Evolutionary conservation across 176 grass and related monocot species (phyloP), one percentile per base, ranked within the genome.

Genomic region (Musa acuminata): DNA sequence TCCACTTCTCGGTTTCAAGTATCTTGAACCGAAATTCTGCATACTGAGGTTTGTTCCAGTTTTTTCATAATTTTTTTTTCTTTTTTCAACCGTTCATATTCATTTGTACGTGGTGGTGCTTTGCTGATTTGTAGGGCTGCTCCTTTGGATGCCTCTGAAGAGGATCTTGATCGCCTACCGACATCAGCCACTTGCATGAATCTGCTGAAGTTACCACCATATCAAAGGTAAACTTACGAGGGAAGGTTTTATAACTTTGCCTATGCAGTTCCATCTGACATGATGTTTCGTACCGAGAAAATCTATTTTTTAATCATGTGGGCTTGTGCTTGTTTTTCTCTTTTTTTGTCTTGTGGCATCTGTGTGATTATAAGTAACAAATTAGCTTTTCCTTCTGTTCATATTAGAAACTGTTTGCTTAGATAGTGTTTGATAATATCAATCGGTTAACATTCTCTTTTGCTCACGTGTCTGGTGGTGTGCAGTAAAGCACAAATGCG

Each of bases 181-280:
- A 99, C 95, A 8, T 91, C 95, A 19, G 90, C 95, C 54, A 99
- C 95, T 21, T 99, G 95, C 90, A 91, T 99, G 95, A 99, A 99
- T 75, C 90, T 99, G 75, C 76, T 99, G 24, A 99, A 99, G 82
- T 87, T 99, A n/a, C 95, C 95, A 53, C 95, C 90, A 20, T 99
- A 99, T 83, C 91, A 55, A 85, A 91, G 72, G 95, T 98, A 64
- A 65, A 76, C 80, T 19, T 55, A 64, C 8, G 55, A 60, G 13
- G 43, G 13, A 13, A 60, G 9, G 48, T 60, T 62, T 49, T 16
- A 29, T 11, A 23, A 35, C 3, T 17, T 27, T 27, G 1, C 26
- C 26, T 27, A 27, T 27, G 26, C 26, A 1, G 26, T 27, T 27
- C 26, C 26, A 27, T 27, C 1, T 27, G 26, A 27, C 26, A 27